These are phyloP conservation scores for Amaranthus tricolor DNA, from an alignment of 179 eudicot species.

Conservation along the genomic window DNA sequence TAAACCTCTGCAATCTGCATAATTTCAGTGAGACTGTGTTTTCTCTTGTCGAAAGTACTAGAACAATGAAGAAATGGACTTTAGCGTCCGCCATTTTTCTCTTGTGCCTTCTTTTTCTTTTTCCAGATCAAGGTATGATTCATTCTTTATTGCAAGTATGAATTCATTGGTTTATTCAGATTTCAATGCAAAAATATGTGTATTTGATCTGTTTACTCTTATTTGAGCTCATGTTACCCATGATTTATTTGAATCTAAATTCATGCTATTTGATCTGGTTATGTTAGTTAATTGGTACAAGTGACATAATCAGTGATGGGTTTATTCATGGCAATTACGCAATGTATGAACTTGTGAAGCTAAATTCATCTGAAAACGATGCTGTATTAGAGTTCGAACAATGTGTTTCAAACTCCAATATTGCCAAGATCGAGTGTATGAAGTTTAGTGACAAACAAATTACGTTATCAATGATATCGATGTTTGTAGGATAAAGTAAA, in stretches of 20 bases:
- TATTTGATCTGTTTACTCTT: background rate
- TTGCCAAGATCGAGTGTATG: no score
- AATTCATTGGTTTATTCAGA: no score
- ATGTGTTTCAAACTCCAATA: no score
- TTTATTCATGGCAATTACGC: background rate
- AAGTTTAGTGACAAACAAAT: no score
- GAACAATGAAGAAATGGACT: slow-evolving; percentile 86
- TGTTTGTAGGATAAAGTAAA: no score
- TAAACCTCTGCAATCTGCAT: no score
- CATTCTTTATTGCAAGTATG: background rate
- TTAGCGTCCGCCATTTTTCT: slow-evolving; percentile 65
- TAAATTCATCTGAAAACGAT: no score
- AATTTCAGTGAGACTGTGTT: slow-evolving; percentile 10
- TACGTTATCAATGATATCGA: no score
- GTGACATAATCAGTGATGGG: background rate
- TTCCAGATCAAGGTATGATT: slow-evolving; percentile 78
- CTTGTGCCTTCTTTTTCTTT: slow-evolving; percentile 62
- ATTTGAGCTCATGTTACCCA: background rate
- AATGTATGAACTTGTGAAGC: no score
- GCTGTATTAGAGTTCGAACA: no score
- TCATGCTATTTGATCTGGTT: no score
- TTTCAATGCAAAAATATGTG: background rate
- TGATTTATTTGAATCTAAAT: background rate
- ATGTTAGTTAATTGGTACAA: no score
- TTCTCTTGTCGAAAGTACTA: slow-evolving; percentile 27